phyloP scores from a whole-genome alignment of 2,329 filamentous ascomycete species.

The Orbilia blumenaviensis region DNA sequence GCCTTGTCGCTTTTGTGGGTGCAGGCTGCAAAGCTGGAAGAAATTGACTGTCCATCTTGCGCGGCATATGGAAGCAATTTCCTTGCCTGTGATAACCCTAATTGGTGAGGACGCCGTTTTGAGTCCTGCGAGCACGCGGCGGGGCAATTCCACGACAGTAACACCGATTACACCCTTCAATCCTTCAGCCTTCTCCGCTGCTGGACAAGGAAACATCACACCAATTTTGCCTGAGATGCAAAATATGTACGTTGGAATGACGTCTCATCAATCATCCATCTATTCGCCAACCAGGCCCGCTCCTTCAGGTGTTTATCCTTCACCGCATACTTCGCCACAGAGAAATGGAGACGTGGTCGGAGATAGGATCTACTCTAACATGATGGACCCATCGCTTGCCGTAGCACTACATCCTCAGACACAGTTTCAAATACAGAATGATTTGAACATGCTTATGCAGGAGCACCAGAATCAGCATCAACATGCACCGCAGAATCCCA shows the following conservation, averaged over 20 bases:
- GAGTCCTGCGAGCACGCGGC: conserved; percentile 46
- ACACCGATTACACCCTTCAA: conserved; percentile 51
- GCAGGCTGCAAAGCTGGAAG: conserved; percentile 84
- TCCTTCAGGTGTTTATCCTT: conserved; percentile 34
- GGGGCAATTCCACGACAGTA: conserved; percentile 46
- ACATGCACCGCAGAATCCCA: conserved; percentile 36
- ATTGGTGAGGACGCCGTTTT: conserved; percentile 62
- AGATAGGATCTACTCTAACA: conserved; percentile 31
- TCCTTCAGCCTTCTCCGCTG: conserved; percentile 29
- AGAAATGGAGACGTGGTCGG: conserved; percentile 48
- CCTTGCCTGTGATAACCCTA: conserved; percentile 75
- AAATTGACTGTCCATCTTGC: conserved; percentile 92
- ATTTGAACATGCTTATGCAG: conserved; percentile 48
- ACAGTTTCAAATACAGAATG: conserved; percentile 40
- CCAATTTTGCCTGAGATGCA: conserved; percentile 35
- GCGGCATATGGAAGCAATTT: conserved; percentile 93
- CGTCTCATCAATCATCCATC: conserved; percentile 22
- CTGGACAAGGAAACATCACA: conserved; percentile 30
- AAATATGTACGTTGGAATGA: conserved; percentile 39
- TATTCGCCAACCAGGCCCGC: conserved; percentile 51
- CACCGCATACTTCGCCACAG: conserved; percentile 42
- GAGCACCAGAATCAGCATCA: conserved; percentile 35
- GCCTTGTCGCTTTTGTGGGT: conserved; percentile 86
- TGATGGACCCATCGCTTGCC: conserved; percentile 38
- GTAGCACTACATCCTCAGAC: conserved; percentile 30